Percentiles rank a stretch among this genome's conserved stretches.
These are phyloP conservation scores for Mucor saturninus DNA, from an alignment of 371 early-diverging fungal species.

Conservation along the genomic window DNA sequence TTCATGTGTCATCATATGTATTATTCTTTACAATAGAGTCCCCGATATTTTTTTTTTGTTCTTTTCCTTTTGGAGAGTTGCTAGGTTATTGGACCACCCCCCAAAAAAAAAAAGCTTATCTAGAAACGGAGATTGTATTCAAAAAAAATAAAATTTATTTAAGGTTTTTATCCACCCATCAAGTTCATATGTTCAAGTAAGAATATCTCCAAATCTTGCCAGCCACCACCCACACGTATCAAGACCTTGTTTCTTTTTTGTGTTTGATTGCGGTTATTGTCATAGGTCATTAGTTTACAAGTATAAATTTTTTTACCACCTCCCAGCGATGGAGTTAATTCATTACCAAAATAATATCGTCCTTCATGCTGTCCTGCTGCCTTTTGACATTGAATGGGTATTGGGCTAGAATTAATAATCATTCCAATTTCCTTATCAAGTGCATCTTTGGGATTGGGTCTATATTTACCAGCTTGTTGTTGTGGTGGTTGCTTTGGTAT, in stretches of 20 bases:
- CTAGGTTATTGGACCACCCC: not conserved
- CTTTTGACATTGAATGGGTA: slow-evolving; percentile 52
- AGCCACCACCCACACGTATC: slow-evolving; percentile 68
- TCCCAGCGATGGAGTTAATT: slow-evolving; percentile 45
- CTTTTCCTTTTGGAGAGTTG: not conserved
- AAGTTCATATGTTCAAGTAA: slow-evolving; percentile 59
- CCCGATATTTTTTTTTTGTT: not conserved
- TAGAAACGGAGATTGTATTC: not conserved
- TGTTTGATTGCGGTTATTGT: slow-evolving; percentile 23
- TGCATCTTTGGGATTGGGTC: slow-evolving; percentile 55
- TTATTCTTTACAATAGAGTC: not conserved
- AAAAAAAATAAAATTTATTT: not conserved
- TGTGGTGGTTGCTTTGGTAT: slow-evolving; percentile 1
- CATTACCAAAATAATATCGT: slow-evolving; percentile 66
- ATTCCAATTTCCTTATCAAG: slow-evolving; percentile 61
- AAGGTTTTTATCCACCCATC: slow-evolving; percentile 29
- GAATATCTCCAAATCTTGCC: slow-evolving; percentile 69
- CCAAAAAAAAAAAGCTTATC: not conserved
- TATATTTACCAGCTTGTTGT: slow-evolving; percentile 36
- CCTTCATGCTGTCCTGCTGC: slow-evolving; percentile 46
- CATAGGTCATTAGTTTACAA: slow-evolving; percentile 51
- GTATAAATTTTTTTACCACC: slow-evolving; percentile 51
- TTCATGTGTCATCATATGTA: slow-evolving; percentile 33
- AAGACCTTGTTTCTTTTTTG: slow-evolving; percentile 55
- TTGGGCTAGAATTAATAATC: slow-evolving; percentile 57